Evolutionary conservation across 2,329 filamentous ascomycete species (phyloP), one percentile per base, ranked within the genome.

Genomic region (Aspergillus luchuensis): DNA sequence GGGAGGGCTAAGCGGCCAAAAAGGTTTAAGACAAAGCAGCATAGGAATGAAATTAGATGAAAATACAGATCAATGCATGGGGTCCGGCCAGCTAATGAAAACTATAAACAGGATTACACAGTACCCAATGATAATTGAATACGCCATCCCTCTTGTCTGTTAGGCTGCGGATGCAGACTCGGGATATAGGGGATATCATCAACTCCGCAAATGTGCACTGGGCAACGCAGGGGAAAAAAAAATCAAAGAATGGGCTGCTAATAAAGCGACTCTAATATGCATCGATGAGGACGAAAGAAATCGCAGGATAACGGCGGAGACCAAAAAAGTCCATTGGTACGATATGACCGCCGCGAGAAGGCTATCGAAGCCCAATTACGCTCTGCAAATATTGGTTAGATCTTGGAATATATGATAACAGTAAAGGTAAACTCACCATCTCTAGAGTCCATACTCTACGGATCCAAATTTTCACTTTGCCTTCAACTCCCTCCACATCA

Each of bases 391-490:
- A 56, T 71, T 67, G 74, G 71, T 45, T 19, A 51, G 55, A 15
- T 30, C 39, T 51, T 4, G 10, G 8, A 0, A 38, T 45, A 19
- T n/a, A 60, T 13, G 33, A 36, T 36, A 36, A 8, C 11, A 11
- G 19, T 6, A 15, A 28, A 3, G 28, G 45, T 45, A 57, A 8
- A 45, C 82, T 75, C 76, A 88, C 87, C 87, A 99, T 99, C 83
- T 99, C 95, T 61, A 99, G 84, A 61, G 95, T 99, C 95, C 95
- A 99, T 61, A 99, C 95, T 71, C 95, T 87, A 72, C 95, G 85
- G 75, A 99, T 98, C 95, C 95, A 99, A 60, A 99, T 92, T 80
- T 99, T 99, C 68, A 99, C 84, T 75, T 89, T 91, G 56, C 93
- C 94, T 55, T 96, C 87, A 7, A 98, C 90, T 13, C 95, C 95